phyloP scores from a whole-genome alignment of 352 stramenopile genomes.

The Globisporangium orthogonon region DNA sequence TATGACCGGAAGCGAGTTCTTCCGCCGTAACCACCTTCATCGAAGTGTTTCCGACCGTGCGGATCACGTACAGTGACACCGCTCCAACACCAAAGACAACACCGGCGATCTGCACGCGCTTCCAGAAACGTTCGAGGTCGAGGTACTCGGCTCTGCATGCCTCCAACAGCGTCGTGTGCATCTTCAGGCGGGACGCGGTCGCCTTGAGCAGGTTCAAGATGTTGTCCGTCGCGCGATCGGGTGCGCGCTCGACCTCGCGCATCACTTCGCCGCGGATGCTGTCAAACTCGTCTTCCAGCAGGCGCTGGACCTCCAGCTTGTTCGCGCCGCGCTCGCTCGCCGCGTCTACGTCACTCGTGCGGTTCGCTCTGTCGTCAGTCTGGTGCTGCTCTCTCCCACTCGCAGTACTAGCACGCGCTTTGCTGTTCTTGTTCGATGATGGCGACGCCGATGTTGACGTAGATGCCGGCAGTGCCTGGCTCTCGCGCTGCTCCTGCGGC shows the following conservation, averaged over 20 bases:
- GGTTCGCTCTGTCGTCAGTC: background rate
- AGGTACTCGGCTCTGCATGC: conserved; percentile 75
- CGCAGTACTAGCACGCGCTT: background rate
- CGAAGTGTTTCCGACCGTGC: conserved; percentile 39
- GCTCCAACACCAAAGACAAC: conserved; percentile 54
- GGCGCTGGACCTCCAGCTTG: conserved; percentile 40
- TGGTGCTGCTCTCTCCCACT: conserved; percentile 8
- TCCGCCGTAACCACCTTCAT: conserved; percentile 27
- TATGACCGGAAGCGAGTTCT: conserved; percentile 11
- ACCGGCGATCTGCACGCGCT: conserved; percentile 59
- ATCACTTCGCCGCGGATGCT: conserved; percentile 80
- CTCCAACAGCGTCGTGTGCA: conserved; percentile 77
- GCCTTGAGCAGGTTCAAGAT: conserved; percentile 74
- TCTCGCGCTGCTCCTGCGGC: conserved; percentile 46
- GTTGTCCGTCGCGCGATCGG: conserved; percentile 80
- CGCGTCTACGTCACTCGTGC: conserved; percentile 2
- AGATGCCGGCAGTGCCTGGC: background rate
- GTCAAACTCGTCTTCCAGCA: conserved; percentile 85
- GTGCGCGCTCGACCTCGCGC: conserved; percentile 71
- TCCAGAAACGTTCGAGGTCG: conserved; percentile 66
- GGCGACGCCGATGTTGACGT: background rate
- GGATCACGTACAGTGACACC: conserved; percentile 69
- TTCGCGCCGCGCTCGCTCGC: conserved; percentile 7
- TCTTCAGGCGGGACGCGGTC: conserved; percentile 76
- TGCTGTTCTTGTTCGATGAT: conserved; percentile 8